A percentile compares a stretch with the other conserved stretches of the same genome.
phyloP scores from a whole-genome alignment of 2,329 filamentous ascomycete species.

The Diaporthe helianthi region DNA sequence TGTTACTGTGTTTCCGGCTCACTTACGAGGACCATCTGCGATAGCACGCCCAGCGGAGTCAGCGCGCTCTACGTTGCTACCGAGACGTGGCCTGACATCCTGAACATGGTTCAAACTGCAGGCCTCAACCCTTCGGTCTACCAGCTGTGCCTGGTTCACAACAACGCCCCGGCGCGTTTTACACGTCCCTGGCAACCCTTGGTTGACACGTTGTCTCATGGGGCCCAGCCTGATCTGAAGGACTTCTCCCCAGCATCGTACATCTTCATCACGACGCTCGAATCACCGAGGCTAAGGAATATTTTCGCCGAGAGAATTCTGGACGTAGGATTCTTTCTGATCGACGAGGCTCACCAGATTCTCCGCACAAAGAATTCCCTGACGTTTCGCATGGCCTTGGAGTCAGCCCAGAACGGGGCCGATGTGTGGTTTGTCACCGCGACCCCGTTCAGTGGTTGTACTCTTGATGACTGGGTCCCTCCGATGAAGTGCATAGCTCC shows the following conservation, averaged over 20 bases:
- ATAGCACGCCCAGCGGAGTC: background rate
- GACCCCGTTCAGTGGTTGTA: background rate
- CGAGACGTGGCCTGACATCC: constrained; percentile 11
- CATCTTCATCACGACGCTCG: constrained; percentile 2
- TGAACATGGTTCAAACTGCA: background rate
- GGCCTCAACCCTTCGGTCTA: constrained; percentile 8
- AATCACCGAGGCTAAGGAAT: background rate
- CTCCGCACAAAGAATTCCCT: background rate
- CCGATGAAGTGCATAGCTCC: background rate
- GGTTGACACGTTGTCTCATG: background rate
- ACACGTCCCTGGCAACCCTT: background rate
- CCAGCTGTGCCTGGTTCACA: constrained; percentile 14
- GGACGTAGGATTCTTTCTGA: background rate
- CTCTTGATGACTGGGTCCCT: background rate
- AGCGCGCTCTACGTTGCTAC: background rate
- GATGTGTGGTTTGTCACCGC: constrained; percentile 1
- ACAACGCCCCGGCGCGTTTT: constrained; percentile 6
- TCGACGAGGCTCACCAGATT: background rate
- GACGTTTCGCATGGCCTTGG: background rate
- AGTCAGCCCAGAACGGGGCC: background rate
- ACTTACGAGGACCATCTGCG: constrained; percentile 1
- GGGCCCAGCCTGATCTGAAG: background rate
- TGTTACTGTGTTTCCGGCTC: constrained; percentile 28
- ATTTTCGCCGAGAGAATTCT: background rate
- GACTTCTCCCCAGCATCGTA: background rate